Conservation (phyloP, 345 rosid genomes). For the Gossypium rotundifolium region DNA sequence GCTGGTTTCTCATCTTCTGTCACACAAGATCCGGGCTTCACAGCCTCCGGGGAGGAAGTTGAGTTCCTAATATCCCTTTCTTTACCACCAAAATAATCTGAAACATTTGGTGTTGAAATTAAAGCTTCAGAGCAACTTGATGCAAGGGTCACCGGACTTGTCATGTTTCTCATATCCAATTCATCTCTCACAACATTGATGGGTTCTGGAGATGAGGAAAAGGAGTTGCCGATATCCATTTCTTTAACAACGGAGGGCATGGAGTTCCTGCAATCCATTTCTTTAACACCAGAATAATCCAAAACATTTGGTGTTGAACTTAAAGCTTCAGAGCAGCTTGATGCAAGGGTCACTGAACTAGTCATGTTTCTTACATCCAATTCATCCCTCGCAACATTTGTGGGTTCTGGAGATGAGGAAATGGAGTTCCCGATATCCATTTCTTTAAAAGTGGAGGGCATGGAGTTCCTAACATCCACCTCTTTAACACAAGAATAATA, state of each 20-base stretch:
- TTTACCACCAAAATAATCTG: too few species aligned
- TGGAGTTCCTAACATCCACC: not conserved
- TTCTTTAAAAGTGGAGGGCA: constrained; percentile 13
- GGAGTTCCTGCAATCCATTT: constrained; percentile 35
- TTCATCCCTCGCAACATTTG: constrained; percentile 73
- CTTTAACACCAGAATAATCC: constrained; percentile 37
- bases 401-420: constrained; percentile 25
- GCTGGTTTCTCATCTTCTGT: constrained; percentile 53
- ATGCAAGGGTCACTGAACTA: constrained; percentile 24
- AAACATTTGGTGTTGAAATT: too few species aligned
- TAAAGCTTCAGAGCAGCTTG: constrained; percentile 38
- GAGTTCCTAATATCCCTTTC: too few species aligned
- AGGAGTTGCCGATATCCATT: constrained; percentile 31
- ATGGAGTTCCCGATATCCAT: constrained; percentile 47
- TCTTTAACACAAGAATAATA: not conserved
- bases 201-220: constrained; percentile 19
- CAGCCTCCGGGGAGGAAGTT: constrained; percentile 28
- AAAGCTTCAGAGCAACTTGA: too few species aligned
- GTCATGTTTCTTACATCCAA: constrained; percentile 45
- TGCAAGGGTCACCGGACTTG: too few species aligned
- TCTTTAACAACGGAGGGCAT: constrained; percentile 30
- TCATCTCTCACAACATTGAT: too few species aligned
- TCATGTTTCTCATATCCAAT: too few species aligned
- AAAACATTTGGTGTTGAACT: constrained; percentile 31
- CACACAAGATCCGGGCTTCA: constrained; percentile 31